phyloP scores from a whole-genome alignment of 306 rosid species.

The Echinosophora koreensis region DNA sequence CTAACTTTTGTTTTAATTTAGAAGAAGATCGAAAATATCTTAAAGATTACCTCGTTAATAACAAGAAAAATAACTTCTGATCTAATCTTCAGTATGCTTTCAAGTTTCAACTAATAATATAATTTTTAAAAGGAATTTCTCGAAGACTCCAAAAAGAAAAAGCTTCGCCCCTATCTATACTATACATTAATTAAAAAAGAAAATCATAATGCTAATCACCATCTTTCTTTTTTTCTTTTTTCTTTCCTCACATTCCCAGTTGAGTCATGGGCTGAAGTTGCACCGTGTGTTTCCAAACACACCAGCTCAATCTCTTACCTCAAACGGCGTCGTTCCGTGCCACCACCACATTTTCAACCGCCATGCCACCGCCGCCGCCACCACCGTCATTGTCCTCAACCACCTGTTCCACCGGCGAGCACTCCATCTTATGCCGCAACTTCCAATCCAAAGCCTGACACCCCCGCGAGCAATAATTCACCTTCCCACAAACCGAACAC shows the following conservation, averaged over 20 bases:
- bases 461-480: slow-evolving; percentile 85
- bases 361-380: slow-evolving; percentile 33
- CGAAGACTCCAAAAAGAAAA: neutral
- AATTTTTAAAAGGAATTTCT: neutral
- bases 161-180: neutral
- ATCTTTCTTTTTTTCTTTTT: neutral
- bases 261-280: neutral
- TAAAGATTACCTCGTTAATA: neutral
- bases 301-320: neutral
- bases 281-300: too few relatives aligned
- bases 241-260: neutral
- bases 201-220: neutral
- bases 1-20: neutral
- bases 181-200: slow-evolving; percentile 7
- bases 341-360: slow-evolving; percentile 10
- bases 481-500: slow-evolving; percentile 87
- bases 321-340: slow-evolving; percentile 36
- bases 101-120: neutral
- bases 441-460: slow-evolving; percentile 96
- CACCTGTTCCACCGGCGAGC: slow-evolving; percentile 56
- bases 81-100: neutral
- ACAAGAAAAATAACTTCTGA: neutral
- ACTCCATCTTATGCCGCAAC: slow-evolving; percentile 67
- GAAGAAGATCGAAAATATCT: neutral
- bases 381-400: slow-evolving; percentile 40